These are phyloP conservation scores for Thalassiosira livingstoniorum DNA, from an alignment of 352 stramenopile genomes.

Conservation along the genomic window DNA sequence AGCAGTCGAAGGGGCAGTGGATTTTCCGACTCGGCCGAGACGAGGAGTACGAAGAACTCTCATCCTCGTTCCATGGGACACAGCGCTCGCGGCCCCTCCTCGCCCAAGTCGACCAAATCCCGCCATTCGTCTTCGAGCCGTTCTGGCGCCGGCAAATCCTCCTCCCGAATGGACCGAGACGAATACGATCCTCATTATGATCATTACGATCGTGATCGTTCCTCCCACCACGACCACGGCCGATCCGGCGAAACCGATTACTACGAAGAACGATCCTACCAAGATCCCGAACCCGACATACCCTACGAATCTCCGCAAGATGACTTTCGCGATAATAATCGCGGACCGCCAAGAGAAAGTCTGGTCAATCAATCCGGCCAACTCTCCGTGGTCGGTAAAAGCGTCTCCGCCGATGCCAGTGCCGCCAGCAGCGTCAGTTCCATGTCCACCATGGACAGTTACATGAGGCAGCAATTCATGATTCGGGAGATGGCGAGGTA, in stretches of 20 bases:
- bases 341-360: not conserved
- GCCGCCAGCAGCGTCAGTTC: slow-evolving; percentile 23
- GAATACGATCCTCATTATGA: too few relatives aligned
- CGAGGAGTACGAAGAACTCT: too few relatives aligned
- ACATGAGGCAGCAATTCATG: slow-evolving; percentile 34
- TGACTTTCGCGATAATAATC: not conserved
- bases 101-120: too few relatives aligned
- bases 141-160: too few relatives aligned
- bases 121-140: too few relatives aligned
- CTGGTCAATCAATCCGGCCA: not conserved
- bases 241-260: not conserved
- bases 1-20: not conserved
- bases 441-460: slow-evolving; percentile 42
- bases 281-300: not conserved
- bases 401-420: not conserved
- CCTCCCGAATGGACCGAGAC: too few relatives aligned
- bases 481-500: slow-evolving; percentile 15
- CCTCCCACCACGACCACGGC: not conserved
- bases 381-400: not conserved
- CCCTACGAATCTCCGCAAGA: not conserved
- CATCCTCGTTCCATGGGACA: too few relatives aligned
- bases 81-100: too few relatives aligned
- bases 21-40: not conserved
- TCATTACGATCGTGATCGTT: too few relatives aligned
- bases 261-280: not conserved